Percentiles rank a stretch among this genome's conserved stretches.
phyloP scores from a whole-genome alignment of 2,329 filamentous ascomycete species.

The Exophiala phaeomuriformis region DNA sequence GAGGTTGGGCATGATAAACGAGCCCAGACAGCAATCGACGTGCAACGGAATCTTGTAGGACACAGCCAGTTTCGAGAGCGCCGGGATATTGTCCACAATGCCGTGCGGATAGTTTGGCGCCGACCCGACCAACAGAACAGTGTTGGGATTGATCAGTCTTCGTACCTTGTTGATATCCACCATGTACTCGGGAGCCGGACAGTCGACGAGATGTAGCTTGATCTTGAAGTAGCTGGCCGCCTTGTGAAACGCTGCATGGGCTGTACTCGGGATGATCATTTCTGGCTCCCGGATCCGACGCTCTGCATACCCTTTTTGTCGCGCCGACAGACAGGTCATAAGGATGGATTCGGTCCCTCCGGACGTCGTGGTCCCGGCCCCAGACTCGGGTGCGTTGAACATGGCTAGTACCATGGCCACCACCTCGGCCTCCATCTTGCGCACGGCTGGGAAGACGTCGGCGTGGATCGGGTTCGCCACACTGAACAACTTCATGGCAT shows the following conservation, averaged over 20 bases:
- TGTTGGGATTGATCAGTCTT: constrained; percentile 88
- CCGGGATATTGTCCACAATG: constrained; percentile 89
- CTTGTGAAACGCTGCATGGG: constrained; percentile 93
- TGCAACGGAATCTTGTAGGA: constrained; percentile 79
- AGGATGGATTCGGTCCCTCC: constrained; percentile 95
- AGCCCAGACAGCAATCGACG: constrained; percentile 95
- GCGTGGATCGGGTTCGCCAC: constrained; percentile 96
- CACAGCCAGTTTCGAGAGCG: constrained; percentile 73
- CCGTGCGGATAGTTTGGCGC: constrained; percentile 98
- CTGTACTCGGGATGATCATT: constrained; percentile 94
- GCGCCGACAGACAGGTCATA: constrained; percentile 84
- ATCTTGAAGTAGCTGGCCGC: constrained; percentile 94
- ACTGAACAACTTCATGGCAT: constrained; percentile 89
- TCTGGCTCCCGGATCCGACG: constrained; percentile 86
- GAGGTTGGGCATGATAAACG: constrained; percentile 87
- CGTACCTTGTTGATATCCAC: constrained; percentile 71
- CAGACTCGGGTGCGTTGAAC: constrained; percentile 81
- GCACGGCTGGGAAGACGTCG: constrained; percentile 92
- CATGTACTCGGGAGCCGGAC: constrained; percentile 77
- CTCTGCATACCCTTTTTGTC: constrained; percentile 81
- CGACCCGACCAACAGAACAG: constrained; percentile 83
- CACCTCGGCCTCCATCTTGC: constrained; percentile 98
- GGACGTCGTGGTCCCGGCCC: constrained; percentile 80
- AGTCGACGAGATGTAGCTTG: constrained; percentile 80
- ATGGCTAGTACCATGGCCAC: constrained; percentile 86